Conservation (phyloP, 1,284 basidiomycete genomes). For the Apiotrichum brassicae region DNA sequence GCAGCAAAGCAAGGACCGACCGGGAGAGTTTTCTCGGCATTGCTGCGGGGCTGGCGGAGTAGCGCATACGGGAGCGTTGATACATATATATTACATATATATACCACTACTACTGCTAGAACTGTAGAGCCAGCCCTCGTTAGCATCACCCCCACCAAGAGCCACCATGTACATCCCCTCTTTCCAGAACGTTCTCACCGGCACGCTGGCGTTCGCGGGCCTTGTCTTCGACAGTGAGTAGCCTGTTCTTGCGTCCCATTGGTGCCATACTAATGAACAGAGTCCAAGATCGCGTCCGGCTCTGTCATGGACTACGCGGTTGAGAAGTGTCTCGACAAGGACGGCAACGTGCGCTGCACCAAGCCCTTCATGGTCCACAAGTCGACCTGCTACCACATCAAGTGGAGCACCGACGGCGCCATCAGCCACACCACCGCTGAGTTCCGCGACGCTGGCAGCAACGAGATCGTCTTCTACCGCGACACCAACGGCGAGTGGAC, state of each 20-base stretch:
- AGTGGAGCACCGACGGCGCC: slow-evolving; percentile 44
- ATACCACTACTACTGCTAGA: too few species aligned
- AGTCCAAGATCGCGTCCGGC: slow-evolving; percentile 25
- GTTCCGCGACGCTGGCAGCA: slow-evolving; percentile 38
- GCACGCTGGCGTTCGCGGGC: slow-evolving; percentile 32
- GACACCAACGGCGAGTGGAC: slow-evolving; percentile 46
- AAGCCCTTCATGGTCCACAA: slow-evolving; percentile 44
- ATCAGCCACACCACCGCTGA: slow-evolving; percentile 45
- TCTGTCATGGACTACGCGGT: slow-evolving; percentile 41
- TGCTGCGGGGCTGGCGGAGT: too few species aligned
- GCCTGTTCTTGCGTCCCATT: background rate
- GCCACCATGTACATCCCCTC: slow-evolving; percentile 41
- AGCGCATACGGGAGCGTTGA: too few species aligned
- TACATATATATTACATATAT: too few species aligned
- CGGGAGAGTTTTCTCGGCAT: too few species aligned
- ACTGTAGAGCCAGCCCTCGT: too few species aligned
- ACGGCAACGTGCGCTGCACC: slow-evolving; percentile 40
- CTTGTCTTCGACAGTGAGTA: slow-evolving; percentile 26
- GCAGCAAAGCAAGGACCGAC: too few species aligned
- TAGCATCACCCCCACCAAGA: background rate
- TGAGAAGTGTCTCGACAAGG: slow-evolving; percentile 41
- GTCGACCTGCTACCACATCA: slow-evolving; percentile 41
- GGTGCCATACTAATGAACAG: slow-evolving; percentile 9
- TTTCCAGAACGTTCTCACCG: slow-evolving; percentile 30
- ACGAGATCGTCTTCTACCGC: slow-evolving; percentile 44